A percentile compares a stretch with the other conserved stretches of the same genome.
These are phyloP conservation scores for Asterionellopsis glacialis DNA, from an alignment of 108 stramenopile genomes.

Conservation along the genomic window DNA sequence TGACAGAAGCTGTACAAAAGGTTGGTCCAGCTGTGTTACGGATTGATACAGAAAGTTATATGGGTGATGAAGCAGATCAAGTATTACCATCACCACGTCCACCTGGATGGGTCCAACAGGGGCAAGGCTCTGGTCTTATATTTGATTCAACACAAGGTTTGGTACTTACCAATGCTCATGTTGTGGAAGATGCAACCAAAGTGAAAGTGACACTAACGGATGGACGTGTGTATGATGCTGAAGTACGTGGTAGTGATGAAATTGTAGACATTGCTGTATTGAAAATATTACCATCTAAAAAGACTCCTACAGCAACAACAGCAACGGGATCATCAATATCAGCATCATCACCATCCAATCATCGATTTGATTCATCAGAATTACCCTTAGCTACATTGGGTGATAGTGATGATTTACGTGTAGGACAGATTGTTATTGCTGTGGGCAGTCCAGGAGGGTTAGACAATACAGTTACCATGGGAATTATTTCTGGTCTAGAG, in stretches of 20 bases:
- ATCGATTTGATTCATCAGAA: conserved; percentile 7
- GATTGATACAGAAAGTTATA: conserved; percentile 78
- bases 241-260: conserved; percentile 74
- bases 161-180: conserved; percentile 90
- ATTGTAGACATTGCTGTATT: conserved; percentile 90
- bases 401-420: conserved; percentile 66
- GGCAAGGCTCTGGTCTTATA: conserved; percentile 86
- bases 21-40: conserved; percentile 83
- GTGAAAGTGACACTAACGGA: conserved; percentile 80
- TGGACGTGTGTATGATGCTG: conserved; percentile 73
- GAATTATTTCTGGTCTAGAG: conserved; percentile 76
- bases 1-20: conserved; percentile 65
- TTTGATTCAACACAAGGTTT: conserved; percentile 62
- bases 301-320: neutral
- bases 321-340: conserved; percentile 9
- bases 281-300: conserved; percentile 49
- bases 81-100: conserved; percentile 20
- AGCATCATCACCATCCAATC: neutral
- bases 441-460: conserved; percentile 84
- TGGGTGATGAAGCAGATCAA: conserved; percentile 38
- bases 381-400: conserved; percentile 78
- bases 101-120: conserved; percentile 50
- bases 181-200: conserved; percentile 74
- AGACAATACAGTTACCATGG: conserved; percentile 89
- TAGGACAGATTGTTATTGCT: conserved; percentile 80